Base-by-base conservation (phyloP, 2,329 filamentous ascomycete species). In the Claviceps arundinis region DNA sequence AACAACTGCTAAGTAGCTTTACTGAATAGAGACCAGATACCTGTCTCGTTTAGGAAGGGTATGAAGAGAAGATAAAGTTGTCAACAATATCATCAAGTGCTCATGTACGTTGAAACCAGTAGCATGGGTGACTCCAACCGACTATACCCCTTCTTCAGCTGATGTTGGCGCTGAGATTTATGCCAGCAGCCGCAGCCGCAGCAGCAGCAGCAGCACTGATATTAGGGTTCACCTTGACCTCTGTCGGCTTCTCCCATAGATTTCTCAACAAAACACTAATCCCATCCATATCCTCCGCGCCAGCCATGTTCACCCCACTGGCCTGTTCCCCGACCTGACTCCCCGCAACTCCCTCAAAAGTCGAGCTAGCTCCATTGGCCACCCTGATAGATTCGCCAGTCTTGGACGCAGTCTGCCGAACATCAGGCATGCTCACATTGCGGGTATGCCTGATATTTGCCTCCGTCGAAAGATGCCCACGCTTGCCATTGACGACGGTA, bases 161-260 rank as follows among this genome's bases (percentile, higher is more conserved):
- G 11, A 61, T 59, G 59, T 78, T 81, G 30, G 74, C 73, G 58
- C 76, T 76, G 53, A 30, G 2, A 9, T 11, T 30, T 30, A 30
- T 30, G 8, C 30, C 30, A 30, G 30, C 30, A 30, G 30, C 30
- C 30, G 30, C 30, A 9, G 30, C 30, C 8, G 30, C 30, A 9
- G 30, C 30, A 3, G 30, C 30, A 30, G 30, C 30, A 30, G 8
- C 30, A 30, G 30, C 30, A 30, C 30, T 30, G 30, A 30, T 9
- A 30, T 30, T 30, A 0, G 2, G 8, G 4, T 30, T 30, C 8
- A 30, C 30, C 30, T 30, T 30, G 30, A 81, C 65, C 59, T 81
- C 77, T 63, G 73, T 68, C 48, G 71, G 76, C 69, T 78, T 82
- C 46, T 83, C 79, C 80, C 80, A 84, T 48, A 84, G 63, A 56